phyloP scores from a whole-genome alignment of 306 rosid genomes.

The Medicago truncatula region DNA sequence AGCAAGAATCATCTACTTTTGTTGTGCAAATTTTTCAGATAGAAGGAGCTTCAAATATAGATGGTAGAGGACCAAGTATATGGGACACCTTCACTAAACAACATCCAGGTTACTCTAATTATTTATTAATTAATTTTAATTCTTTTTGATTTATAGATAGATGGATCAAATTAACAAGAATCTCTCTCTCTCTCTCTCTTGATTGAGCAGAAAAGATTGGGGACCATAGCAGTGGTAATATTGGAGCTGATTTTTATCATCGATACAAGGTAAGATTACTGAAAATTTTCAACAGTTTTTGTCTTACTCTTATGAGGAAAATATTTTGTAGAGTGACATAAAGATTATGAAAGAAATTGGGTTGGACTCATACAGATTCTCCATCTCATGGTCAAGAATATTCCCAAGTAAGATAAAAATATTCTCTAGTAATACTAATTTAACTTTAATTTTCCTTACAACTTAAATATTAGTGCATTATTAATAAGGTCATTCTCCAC shows the following conservation, averaged over 20 bases:
- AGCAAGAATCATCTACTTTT: too few relatives aligned
- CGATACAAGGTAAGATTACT: slow-evolving; percentile 46
- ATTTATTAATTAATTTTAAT: neutral
- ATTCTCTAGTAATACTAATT: too few relatives aligned
- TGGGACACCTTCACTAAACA: slow-evolving; percentile 52
- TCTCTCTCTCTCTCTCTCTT: neutral
- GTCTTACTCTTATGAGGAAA: neutral
- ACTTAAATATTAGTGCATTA: neutral
- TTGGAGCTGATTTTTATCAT: slow-evolving; percentile 50
- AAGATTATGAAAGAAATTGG: slow-evolving; percentile 56
- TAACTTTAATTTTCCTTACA: neutral
- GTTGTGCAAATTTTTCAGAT: neutral
- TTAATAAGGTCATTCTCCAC: neutral
- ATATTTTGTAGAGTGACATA: slow-evolving; percentile 48
- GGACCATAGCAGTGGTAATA: slow-evolving; percentile 48
- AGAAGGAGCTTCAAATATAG: slow-evolving; percentile 51
- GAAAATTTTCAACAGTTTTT: neutral
- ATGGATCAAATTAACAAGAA: neutral
- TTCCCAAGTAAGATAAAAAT: slow-evolving; percentile 51
- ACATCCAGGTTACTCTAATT: slow-evolving; percentile 37
- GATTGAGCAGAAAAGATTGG: slow-evolving; percentile 51
- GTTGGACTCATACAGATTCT: slow-evolving; percentile 59
- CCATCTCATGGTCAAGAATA: slow-evolving; percentile 66
- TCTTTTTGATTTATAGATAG: too few relatives aligned
- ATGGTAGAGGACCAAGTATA: slow-evolving; percentile 53